phyloP scores from a whole-genome alignment of 257 asterid genomes.

The Petunia secreta region DNA sequence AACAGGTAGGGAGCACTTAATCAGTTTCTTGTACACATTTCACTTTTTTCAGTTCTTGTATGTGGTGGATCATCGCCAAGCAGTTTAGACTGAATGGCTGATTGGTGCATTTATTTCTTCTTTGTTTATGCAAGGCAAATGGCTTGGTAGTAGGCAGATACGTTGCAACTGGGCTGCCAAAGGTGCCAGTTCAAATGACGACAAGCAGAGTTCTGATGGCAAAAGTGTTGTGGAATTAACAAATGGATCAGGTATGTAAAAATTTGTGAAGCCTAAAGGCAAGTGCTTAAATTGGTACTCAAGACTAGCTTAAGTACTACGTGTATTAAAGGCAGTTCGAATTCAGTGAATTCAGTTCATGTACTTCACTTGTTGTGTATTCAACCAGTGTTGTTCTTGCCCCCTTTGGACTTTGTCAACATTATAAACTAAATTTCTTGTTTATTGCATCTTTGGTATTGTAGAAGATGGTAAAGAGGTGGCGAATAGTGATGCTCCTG shows the following conservation, averaged over 20 bases:
- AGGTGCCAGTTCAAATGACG: slow-evolving; percentile 78
- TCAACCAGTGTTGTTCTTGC: neutral
- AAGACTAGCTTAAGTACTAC: neutral
- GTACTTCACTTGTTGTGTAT: neutral
- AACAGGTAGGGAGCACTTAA: slow-evolving; percentile 58
- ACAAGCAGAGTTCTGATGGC: slow-evolving; percentile 70
- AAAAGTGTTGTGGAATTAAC: slow-evolving; percentile 86
- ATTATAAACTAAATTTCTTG: neutral
- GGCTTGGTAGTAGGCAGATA: slow-evolving; percentile 96
- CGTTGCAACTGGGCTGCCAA: slow-evolving; percentile 98
- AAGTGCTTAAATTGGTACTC: neutral
- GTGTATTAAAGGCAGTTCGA: neutral
- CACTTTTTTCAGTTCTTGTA: neutral
- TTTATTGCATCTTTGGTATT: slow-evolving; percentile 31
- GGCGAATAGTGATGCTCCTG: slow-evolving; percentile 76
- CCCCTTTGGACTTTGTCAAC: slow-evolving; percentile 12
- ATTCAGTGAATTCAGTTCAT: slow-evolving; percentile 15
- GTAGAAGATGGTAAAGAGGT: slow-evolving; percentile 85
- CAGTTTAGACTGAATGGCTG: slow-evolving; percentile 22
- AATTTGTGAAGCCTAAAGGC: neutral
- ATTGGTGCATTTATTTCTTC: neutral
- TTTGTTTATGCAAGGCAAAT: slow-evolving; percentile 59
- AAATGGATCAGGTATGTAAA: slow-evolving; percentile 65
- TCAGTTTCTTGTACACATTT: slow-evolving; percentile 14
- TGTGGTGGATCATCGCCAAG: neutral